These are phyloP conservation scores for Suillus variegatus DNA, from an alignment of 768 basidiomycete species.

Conservation along the genomic window DNA sequence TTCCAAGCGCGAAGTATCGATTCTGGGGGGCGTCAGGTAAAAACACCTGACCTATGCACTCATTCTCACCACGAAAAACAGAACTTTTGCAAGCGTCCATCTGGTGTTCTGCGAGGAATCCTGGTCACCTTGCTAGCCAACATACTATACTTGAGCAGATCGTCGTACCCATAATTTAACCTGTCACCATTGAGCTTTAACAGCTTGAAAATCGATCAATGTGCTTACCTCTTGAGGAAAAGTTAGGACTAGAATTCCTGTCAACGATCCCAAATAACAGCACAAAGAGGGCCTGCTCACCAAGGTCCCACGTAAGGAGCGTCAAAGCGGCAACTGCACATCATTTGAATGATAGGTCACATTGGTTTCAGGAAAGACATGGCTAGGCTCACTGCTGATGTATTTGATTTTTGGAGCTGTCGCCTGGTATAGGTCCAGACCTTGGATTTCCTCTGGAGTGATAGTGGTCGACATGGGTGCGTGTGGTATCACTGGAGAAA, in stretches of 20 bases:
- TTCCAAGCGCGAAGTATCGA: constrained; percentile 10
- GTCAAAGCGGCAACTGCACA: constrained; percentile 6
- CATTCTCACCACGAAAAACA: constrained; percentile 9
- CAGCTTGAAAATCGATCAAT: neutral
- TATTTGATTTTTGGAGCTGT: neutral
- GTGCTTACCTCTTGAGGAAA: constrained; percentile 9
- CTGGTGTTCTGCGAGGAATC: neutral
- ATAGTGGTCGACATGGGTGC: neutral
- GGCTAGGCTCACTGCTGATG: constrained; percentile 1
- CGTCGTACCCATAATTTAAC: constrained; percentile 10
- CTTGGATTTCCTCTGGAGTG: constrained; percentile 1
- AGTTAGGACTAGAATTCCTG: constrained; percentile 2
- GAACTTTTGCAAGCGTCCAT: constrained; percentile 2
- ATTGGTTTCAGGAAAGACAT: neutral
- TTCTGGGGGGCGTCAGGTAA: neutral
- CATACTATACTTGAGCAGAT: neutral
- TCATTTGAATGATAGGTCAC: neutral
- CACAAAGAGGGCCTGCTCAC: neutral
- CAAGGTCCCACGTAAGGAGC: constrained; percentile 6
- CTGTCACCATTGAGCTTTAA: neutral
- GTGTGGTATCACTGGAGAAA: neutral
- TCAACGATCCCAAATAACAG: neutral
- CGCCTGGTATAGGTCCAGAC: constrained; percentile 1
- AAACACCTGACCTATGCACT: neutral
- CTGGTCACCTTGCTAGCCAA: neutral